These are phyloP conservation scores for Cardamine resedifolia DNA, from an alignment of 345 rosid species.

Conservation along the genomic window DNA sequence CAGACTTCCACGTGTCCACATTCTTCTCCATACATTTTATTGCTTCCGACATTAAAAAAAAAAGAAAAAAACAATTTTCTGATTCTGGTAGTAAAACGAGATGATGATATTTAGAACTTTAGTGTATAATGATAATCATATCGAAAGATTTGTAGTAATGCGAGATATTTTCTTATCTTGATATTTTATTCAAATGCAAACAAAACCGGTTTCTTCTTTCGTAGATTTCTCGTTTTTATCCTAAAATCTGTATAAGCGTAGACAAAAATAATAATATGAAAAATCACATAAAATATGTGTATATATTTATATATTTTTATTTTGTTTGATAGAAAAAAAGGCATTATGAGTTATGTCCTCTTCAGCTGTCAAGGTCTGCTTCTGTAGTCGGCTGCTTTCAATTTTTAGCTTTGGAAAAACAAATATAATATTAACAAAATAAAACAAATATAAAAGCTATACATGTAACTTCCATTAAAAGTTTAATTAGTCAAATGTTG, in stretches of 20 bases:
- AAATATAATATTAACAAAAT: no score
- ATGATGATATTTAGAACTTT: neutral
- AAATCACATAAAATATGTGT: no score
- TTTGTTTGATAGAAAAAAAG: neutral
- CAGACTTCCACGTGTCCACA: constrained; percentile 24
- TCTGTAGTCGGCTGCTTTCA: constrained; percentile 14
- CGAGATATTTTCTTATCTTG: constrained; percentile 21
- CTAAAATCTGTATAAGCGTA: neutral
- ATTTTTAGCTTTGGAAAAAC: neutral
- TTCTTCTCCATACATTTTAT: constrained; percentile 28
- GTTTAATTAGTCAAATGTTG: neutral
- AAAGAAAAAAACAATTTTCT: neutral
- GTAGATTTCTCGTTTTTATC: neutral
- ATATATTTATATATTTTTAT: neutral
- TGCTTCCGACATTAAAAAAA: neutral
- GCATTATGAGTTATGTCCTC: constrained; percentile 6
- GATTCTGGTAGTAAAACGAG: neutral
- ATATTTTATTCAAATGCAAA: neutral
- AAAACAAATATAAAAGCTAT: neutral
- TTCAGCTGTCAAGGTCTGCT: constrained; percentile 20
- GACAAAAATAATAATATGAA: neutral
- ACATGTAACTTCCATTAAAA: neutral
- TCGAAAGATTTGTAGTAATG: constrained; percentile 23
- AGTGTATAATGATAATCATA: neutral
- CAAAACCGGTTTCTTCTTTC: neutral